A percentile compares a stretch with the other conserved stretches of the same genome.
Evolutionary conservation across 345 rosid genomes (phyloP).

Genomic region (Acer campestre): DNA sequence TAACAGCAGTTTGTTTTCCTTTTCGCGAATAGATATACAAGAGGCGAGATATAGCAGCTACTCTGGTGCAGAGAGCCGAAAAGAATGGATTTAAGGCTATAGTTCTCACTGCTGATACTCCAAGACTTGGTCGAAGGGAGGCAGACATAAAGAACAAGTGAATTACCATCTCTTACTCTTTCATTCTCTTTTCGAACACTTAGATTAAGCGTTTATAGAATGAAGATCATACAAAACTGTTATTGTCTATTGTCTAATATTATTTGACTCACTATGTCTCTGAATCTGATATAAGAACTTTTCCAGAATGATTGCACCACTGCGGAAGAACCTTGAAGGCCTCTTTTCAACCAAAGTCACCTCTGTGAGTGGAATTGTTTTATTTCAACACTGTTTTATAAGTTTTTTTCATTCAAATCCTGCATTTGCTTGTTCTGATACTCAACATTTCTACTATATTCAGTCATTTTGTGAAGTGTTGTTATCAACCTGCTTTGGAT

Average conservation of each 20-base stretch:
- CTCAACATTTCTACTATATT: background rate
- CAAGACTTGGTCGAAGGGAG: constrained; percentile 84
- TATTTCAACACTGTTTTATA: background rate
- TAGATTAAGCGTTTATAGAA: background rate
- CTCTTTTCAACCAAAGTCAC: constrained; percentile 45
- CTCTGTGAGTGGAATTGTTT: constrained; percentile 50
- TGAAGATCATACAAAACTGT: background rate
- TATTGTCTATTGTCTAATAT: background rate
- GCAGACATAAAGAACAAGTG: constrained; percentile 88
- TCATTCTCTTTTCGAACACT: constrained; percentile 3
- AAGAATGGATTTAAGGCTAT: constrained; percentile 80
- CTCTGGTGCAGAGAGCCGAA: constrained; percentile 76
- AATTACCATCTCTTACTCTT: constrained; percentile 15
- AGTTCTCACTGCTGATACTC: constrained; percentile 84
- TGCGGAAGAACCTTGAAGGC: constrained; percentile 75
- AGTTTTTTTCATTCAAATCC: background rate
- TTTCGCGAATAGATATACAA: constrained; percentile 51
- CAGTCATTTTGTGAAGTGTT: background rate
- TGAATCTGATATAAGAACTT: constrained; percentile 8
- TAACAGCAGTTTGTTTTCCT: background rate
- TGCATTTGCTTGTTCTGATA: background rate
- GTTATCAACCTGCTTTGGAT: background rate
- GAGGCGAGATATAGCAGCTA: constrained; percentile 59
- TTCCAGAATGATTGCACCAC: constrained; percentile 70
- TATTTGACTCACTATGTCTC: background rate